Percentiles rank a stretch among this genome's conserved stretches.
Evolutionary conservation across 2,329 filamentous ascomycete species (phyloP).

Genomic region (Alternaria sp.): DNA sequence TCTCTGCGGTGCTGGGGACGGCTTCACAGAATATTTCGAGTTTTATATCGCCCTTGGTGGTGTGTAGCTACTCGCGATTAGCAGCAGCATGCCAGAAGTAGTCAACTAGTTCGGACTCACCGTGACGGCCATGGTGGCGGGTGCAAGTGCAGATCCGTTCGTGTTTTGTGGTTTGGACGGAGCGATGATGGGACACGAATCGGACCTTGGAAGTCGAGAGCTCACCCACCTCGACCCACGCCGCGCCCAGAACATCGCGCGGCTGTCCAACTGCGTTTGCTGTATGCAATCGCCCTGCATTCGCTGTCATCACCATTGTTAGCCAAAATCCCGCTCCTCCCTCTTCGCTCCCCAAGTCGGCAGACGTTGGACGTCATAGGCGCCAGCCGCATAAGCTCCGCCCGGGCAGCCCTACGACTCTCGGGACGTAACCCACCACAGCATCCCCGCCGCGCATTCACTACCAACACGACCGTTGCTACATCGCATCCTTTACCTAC

Average conservation of each 20-base stretch:
- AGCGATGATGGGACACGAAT: conserved; percentile 15
- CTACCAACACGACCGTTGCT: conserved; percentile 9
- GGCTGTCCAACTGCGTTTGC: conserved; percentile 12
- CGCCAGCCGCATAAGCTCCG: conserved; percentile 16
- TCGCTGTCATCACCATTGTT: conserved; percentile 15
- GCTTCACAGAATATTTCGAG: conserved; percentile 96
- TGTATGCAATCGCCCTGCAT: conserved; percentile 17
- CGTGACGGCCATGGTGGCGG: conserved; percentile 58
- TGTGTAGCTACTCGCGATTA: conserved; percentile 68
- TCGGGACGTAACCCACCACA: conserved; percentile 20
- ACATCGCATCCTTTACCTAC: conserved; percentile 13
- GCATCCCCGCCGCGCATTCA: conserved; percentile 24
- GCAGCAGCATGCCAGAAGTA: background rate
- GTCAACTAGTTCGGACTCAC: conserved; percentile 36
- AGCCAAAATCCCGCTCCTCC: background rate
- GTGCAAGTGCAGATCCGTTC: conserved; percentile 23
- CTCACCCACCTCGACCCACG: conserved; percentile 14
- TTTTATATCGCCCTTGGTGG: conserved; percentile 88
- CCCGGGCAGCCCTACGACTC: conserved; percentile 23
- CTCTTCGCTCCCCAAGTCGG: background rate
- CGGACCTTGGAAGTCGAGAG: conserved; percentile 13
- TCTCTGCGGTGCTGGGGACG: conserved; percentile 91
- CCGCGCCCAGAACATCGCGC: conserved; percentile 20
- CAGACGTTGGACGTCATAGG: conserved; percentile 14
- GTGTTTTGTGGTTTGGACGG: conserved; percentile 19